Evolutionary conservation across 1,284 basidiomycete species (phyloP), one percentile per base, ranked within the genome.

Genomic region (Cutaneotrichosporon cutaneum): DNA sequence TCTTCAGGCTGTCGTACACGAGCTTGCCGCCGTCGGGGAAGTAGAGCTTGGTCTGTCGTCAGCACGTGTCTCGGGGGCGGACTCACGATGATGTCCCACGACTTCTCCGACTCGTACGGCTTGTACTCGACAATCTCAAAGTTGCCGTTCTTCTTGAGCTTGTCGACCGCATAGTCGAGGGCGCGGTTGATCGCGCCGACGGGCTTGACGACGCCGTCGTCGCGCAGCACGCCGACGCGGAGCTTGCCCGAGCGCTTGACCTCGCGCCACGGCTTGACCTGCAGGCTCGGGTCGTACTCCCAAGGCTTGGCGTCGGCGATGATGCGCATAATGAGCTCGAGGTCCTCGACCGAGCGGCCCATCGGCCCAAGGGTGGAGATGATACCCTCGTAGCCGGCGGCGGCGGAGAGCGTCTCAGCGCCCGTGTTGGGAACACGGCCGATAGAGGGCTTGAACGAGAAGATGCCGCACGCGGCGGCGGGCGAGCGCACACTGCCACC

Each of bases 131-230:
- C 70, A 30, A 75, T 61, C 61, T 74, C 70, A 42, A 42, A 42
- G 30, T 55, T 27, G 2, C 69, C 71, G 8, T 58, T 47, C 9
- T 60, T 59, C 9, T 56, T 30, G 14, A 82, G 69, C 14, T 64
- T 63, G 7, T 67, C 59, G 5, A 74, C 67, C 3, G 70, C 64
- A 10, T 57, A 35, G 1, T 75, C 67, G 56, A 82, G 62, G 0
- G 76, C 81, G 2, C 78, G 66, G 13, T 68, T 62, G 36, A 80
- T 73, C 0, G 81, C 78, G 13, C 77, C 71, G 8, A 72, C 73
- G 2, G 80, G 80, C 22, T 63, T 68, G 26, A 80, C 73, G 1
- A 42, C 39, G 16, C 39, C 39, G 39, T 42, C 39, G 39, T 42
- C 39, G 39, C 39, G 39, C 7, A 42, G 39, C 16, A 42, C 39